phyloP scores from a whole-genome alignment of 1,284 basidiomycete genomes.

The Ceratobasidium sp. region DNA sequence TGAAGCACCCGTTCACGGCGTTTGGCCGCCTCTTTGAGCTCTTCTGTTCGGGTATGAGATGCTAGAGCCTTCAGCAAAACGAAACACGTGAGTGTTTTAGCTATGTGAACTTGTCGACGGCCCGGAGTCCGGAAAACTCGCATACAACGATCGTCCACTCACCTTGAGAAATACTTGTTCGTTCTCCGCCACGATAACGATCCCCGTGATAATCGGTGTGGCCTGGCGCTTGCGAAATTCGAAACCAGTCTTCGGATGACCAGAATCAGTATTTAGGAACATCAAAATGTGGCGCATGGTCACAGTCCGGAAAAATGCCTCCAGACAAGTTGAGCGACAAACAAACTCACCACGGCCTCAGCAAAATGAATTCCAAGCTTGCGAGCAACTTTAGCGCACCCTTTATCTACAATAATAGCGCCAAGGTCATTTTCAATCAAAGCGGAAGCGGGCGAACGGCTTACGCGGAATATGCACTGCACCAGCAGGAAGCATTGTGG shows the following conservation, averaged over 20 bases:
- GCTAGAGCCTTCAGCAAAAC: conserved; percentile 77
- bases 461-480: conserved; percentile 89
- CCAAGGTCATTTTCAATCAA: background rate
- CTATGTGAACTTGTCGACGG: background rate
- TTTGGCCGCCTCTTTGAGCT: conserved; percentile 82
- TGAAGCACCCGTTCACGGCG: conserved; percentile 86
- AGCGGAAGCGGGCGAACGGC: conserved; percentile 53
- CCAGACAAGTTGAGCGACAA: background rate
- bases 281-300: background rate
- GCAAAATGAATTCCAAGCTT: conserved; percentile 90
- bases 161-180: conserved; percentile 84
- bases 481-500: conserved; percentile 93
- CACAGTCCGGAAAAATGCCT: background rate
- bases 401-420: conserved; percentile 73
- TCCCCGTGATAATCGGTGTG: conserved; percentile 85
- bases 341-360: conserved; percentile 84
- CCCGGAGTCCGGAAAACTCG: conserved; percentile 19
- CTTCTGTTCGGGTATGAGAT: conserved; percentile 82
- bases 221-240: conserved; percentile 95
- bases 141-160: conserved; percentile 50
- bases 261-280: background rate
- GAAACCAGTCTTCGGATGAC: conserved; percentile 78
- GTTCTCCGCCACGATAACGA: conserved; percentile 88
- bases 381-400: conserved; percentile 88
- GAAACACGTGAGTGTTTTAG: conserved; percentile 22